Evolutionary conservation across 352 stramenopile species (phyloP), one percentile per base, ranked within the genome.

Genomic region (Sclerospora graminicola): DNA sequence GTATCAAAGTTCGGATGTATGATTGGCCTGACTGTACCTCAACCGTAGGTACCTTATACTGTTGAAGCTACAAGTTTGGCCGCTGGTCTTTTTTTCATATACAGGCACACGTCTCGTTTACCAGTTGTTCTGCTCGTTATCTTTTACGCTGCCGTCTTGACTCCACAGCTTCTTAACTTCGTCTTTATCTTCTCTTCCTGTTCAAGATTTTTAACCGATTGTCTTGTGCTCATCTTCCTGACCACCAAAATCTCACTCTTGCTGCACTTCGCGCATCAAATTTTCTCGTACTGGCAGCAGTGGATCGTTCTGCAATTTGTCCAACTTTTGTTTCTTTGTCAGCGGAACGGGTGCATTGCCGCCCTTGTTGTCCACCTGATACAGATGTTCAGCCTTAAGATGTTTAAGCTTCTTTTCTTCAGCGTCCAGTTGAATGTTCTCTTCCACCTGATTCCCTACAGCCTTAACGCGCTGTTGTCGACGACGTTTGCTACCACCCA

Each of bases 361-460:
- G 34, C 81, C 81, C 30, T 68, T 66, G 48, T 58, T 84, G 65
- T 92, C 81, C 37, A 90, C 63, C 48, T 85, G 70, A 61, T 89
- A 92, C 15, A 92, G 67, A 57, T 88, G 58, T n/a, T 77, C 58
- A 27, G 68, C 71, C 30, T 63, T 52, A 9, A 80, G 71, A 27
- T 79, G 58, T 59, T 90, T 57, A n/a, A 89, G 66, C 63, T 89
- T 87, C 37, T 84, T 74, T 27, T 81, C 67, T 49, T 92, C 73
- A 4, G 62, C 76, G 35, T 87, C 69, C 45, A 86, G 64, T n/a
- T 64, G 71, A 41, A 92, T 89, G 43, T 65, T 86, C 37, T 66
- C 70, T 51, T 92, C 81, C 42, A 92, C 66, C 48, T 84, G 55
- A 31, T 54, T 66, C 38, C 81, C 81, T n/a, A 92, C 46, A 30